These are phyloP conservation scores for Blumeria graminis DNA, from an alignment of 2,329 filamentous ascomycete species.

Conservation along the genomic window DNA sequence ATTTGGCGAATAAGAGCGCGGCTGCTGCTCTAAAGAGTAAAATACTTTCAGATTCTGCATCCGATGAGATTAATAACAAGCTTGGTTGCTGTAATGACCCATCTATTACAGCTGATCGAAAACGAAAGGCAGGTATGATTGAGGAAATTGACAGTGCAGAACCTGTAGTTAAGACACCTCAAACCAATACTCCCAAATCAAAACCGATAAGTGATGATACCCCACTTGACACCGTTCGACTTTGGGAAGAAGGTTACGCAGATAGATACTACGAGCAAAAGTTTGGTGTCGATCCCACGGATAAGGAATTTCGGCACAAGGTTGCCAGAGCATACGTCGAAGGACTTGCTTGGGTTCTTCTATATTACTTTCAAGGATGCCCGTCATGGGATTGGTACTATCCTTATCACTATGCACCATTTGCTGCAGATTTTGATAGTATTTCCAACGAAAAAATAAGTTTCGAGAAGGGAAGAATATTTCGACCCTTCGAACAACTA, in stretches of 20 bases:
- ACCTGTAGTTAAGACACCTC: conserved; percentile 32
- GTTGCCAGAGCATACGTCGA: conserved; percentile 86
- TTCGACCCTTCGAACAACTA: conserved; percentile 83
- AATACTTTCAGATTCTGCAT: conserved; percentile 21
- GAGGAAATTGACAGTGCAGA: conserved; percentile 34
- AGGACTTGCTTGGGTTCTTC: conserved; percentile 79
- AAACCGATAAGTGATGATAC: conserved; percentile 27
- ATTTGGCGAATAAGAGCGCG: conserved; percentile 78
- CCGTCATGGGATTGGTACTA: conserved; percentile 99
- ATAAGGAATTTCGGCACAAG: conserved; percentile 66
- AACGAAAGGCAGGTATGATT: conserved; percentile 53
- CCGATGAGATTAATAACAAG: conserved; percentile 4
- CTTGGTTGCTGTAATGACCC: background rate
- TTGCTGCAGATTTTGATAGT: conserved; percentile 81
- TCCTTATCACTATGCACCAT: conserved; percentile 93
- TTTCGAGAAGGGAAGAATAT: conserved; percentile 67
- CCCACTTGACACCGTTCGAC: conserved; percentile 54
- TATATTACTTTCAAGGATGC: conserved; percentile 96
- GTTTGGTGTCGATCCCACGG: conserved; percentile 59
- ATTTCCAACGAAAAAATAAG: conserved; percentile 53
- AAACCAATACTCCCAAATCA: conserved; percentile 23
- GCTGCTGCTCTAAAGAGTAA: conserved; percentile 70
- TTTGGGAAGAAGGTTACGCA: conserved; percentile 91
- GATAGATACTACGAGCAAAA: conserved; percentile 96
- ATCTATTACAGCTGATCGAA: conserved; percentile 25